Evolutionary conservation across 495 filamentous ascomycete genomes (phyloP).

Genomic region (Poronia punctata): DNA sequence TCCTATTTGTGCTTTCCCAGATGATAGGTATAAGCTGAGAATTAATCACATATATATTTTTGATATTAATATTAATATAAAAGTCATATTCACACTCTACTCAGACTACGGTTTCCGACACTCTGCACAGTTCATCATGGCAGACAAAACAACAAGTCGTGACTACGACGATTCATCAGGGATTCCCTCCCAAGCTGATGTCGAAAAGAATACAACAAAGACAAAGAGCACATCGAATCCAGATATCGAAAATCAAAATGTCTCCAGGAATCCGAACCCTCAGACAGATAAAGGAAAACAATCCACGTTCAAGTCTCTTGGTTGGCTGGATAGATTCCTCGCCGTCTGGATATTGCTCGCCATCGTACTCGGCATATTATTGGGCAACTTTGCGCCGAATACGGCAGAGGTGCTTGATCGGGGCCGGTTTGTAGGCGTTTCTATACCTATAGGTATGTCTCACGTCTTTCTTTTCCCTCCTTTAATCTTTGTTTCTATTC

Average conservation of each 20-base stretch:
- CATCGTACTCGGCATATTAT: constrained; percentile 70
- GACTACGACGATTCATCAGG: too few species aligned
- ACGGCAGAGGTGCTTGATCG: constrained; percentile 57
- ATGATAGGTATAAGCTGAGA: too few species aligned
- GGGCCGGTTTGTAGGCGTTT: constrained; percentile 67
- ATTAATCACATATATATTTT: too few species aligned
- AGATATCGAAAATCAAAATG: constrained; percentile 1
- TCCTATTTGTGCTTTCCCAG: too few species aligned
- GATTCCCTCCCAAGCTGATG: too few species aligned
- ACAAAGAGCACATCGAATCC: not conserved
- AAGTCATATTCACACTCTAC: too few species aligned
- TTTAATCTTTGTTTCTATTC: not conserved
- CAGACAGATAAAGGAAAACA: not conserved
- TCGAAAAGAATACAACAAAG: too few species aligned
- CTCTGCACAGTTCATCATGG: too few species aligned
- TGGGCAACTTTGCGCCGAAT: constrained; percentile 69
- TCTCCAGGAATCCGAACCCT: not conserved
- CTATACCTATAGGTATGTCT: constrained; percentile 64
- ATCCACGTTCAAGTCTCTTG: constrained; percentile 46
- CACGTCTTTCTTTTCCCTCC: not conserved
- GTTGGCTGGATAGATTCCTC: constrained; percentile 66
- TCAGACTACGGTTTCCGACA: too few species aligned
- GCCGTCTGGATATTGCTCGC: constrained; percentile 82
- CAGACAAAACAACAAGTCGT: too few species aligned
- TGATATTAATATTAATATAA: too few species aligned